Conservation (phyloP, 805 yeast species). For the Priceomyces melissophilus region DNA sequence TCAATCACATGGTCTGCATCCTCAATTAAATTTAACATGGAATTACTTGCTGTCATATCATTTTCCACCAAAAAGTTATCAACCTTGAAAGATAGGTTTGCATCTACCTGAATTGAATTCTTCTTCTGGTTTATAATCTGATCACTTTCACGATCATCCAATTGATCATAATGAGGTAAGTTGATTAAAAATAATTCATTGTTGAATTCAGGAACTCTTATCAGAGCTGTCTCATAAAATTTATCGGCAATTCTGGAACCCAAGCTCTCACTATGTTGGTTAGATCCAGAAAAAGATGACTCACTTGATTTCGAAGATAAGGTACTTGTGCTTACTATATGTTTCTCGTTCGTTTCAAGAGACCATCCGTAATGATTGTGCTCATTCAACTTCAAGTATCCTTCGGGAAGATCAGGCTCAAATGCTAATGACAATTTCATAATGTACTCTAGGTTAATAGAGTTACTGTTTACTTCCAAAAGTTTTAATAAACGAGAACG, state of each 20-base stretch:
- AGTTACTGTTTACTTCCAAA: slow-evolving; percentile 40
- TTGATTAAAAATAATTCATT: slow-evolving; percentile 32
- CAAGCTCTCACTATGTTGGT: neutral
- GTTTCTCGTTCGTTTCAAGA: slow-evolving; percentile 1
- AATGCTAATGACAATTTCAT: slow-evolving; percentile 61
- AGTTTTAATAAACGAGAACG: slow-evolving; percentile 42
- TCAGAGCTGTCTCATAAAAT: slow-evolving; percentile 13
- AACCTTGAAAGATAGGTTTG: slow-evolving; percentile 31
- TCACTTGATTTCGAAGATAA: slow-evolving; percentile 24
- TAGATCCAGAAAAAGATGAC: slow-evolving; percentile 14
- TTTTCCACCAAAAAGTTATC: slow-evolving; percentile 33
- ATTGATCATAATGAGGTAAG: slow-evolving; percentile 33
- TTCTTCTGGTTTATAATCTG: slow-evolving; percentile 1
- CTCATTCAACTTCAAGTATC: slow-evolving; percentile 21
- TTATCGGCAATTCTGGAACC: neutral
- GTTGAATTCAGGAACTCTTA: slow-evolving; percentile 33
- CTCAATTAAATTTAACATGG: slow-evolving; percentile 15
- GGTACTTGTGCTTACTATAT: slow-evolving; percentile 14
- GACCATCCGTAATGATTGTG: neutral
- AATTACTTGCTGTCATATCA: slow-evolving; percentile 16
- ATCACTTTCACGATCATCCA: slow-evolving; percentile 5
- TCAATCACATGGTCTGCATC: slow-evolving; percentile 30
- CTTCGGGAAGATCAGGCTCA: slow-evolving; percentile 58
- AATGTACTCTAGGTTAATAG: slow-evolving; percentile 48
- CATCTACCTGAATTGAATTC: slow-evolving; percentile 16